Evolutionary conservation across 2,329 filamentous ascomycete species (phyloP), one percentile per base, ranked within the genome.

Genomic region (Periconia digitata): DNA sequence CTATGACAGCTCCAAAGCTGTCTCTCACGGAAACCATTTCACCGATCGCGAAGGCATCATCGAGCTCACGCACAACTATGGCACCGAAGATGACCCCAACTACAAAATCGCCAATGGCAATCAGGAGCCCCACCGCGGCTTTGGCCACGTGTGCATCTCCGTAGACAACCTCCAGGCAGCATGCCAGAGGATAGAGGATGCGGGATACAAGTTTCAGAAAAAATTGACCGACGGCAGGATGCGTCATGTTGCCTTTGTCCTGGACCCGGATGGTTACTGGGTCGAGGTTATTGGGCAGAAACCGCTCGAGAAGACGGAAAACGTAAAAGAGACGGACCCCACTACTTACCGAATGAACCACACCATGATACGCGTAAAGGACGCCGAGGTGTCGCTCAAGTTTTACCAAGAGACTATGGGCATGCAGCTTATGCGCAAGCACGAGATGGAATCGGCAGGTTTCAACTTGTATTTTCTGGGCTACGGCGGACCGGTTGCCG

Each of bases 391-490:
- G 43, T 75, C 71, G 7, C 64, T 79, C 42, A 71, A 71, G 4
- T 80, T 79, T 62, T 80, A 80, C 64, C 58, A 92, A 71, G 90
- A 96, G 6, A 80, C 89, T 22, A 79, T 97, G 73, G 94, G 94
- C 50, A 96, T 97, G 94, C 82, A 80, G 20, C 79, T 95, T 29
- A 76, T 92, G 63, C 84, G 89, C 51, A 92, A 85, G 2, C 74
- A 72, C 10, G 89, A 95, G 74, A 86, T 83, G 59, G 73, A 82
- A 18, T 82, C 82, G 23, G 85, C 83, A 16, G 83, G 82, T 18
- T 97, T 96, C 76, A 95, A 91, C 62, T 79, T 96, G 20, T 97
- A 96, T 75, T 97, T 97, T 78, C 79, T 97, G 35, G 91, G 86
- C 17, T 99, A 96, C 64, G 76, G 76, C 1, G 54, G 66, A 4